These are phyloP conservation scores for Coemansia sp. DNA, from an alignment of 192 early-diverging fungal species.

Conservation along the genomic window DNA sequence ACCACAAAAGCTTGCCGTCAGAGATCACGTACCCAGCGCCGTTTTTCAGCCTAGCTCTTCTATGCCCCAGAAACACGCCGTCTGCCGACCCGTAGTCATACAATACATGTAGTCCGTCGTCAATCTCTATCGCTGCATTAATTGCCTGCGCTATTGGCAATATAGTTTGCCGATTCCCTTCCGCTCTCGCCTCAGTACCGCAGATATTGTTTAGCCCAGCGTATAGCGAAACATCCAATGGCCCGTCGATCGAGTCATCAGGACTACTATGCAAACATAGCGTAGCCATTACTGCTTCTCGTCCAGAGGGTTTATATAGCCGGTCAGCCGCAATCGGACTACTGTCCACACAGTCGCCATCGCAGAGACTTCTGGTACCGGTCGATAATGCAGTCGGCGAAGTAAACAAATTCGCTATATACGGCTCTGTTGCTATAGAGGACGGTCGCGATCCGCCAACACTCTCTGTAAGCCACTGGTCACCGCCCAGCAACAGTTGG, in stretches of 20 bases:
- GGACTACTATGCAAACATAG: conserved; percentile 6
- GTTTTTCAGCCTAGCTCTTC: conserved; percentile 8
- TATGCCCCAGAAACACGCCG: conserved; percentile 29
- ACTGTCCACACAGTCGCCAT: background rate
- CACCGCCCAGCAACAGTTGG: background rate
- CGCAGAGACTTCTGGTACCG: background rate
- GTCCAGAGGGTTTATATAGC: conserved; percentile 11
- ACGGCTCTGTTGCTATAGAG: background rate
- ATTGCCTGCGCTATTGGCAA: conserved; percentile 2
- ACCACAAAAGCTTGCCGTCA: conserved; percentile 44
- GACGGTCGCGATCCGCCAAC: conserved; percentile 1
- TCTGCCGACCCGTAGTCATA: conserved; percentile 4
- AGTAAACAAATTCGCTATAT: background rate
- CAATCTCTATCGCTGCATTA: conserved; percentile 23
- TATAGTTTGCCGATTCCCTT: background rate
- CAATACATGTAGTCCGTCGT: conserved; percentile 22
- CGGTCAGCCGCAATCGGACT: conserved; percentile 25
- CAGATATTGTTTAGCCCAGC: conserved; percentile 8
- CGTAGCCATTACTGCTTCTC: conserved; percentile 2
- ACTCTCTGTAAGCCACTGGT: background rate
- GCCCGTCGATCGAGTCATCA: conserved; percentile 9
- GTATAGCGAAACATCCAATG: conserved; percentile 7
- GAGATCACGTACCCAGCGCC: conserved; percentile 24
- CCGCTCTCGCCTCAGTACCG: background rate
- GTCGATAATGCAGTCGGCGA: background rate